Evolutionary conservation across 2,329 filamentous ascomycete species (phyloP), one percentile per base, ranked within the genome.

Genomic region (Plectosphaerella plurivora): DNA sequence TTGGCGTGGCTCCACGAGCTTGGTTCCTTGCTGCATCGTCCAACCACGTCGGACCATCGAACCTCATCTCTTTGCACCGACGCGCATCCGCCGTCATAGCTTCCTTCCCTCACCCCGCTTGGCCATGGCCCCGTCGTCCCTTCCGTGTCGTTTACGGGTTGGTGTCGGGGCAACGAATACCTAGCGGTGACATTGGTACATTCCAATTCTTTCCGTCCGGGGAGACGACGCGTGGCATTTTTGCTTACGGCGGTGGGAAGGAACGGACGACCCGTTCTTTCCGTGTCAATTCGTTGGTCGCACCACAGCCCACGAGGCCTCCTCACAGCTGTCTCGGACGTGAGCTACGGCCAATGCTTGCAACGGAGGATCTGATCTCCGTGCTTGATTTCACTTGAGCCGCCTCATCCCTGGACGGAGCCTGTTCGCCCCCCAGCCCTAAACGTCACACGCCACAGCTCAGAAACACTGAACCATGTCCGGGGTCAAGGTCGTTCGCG

Each of bases 361-460:
- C 28, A 33, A 33, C 28, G 11, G 22, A 5, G 22, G 22, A 22
- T 22, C 22, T 22, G 28, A 33, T 33, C 28, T 33, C 11, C 28
- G 28, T 33, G 28, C 28, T 33, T 33, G 28, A 33, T 5, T 33
- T 33, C 28, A 5, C 28, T 33, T 33, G 8, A 33, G 28, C 28
- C 28, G 28, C 28, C 28, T 33, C 28, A 33, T 33, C 28, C 28
- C 11, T 33, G 28, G 28, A 33, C 28, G 28, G 11, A 33, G 28
- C 28, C 16, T 39, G 24, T 49, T 25, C 24, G 41, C 51, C 10
- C 20, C 35, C 42, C 53, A 53, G 53, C 53, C 53, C 46, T 53
- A 53, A 51, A 57, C 53, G 55, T 57, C 53, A 57, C 55, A 51
- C 55, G 53, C 55, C 55, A 56, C 53, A 33, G 28, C 28, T 33